phyloP scores from a whole-genome alignment of 352 stramenopile species.

The Blastocystis sp. region DNA sequence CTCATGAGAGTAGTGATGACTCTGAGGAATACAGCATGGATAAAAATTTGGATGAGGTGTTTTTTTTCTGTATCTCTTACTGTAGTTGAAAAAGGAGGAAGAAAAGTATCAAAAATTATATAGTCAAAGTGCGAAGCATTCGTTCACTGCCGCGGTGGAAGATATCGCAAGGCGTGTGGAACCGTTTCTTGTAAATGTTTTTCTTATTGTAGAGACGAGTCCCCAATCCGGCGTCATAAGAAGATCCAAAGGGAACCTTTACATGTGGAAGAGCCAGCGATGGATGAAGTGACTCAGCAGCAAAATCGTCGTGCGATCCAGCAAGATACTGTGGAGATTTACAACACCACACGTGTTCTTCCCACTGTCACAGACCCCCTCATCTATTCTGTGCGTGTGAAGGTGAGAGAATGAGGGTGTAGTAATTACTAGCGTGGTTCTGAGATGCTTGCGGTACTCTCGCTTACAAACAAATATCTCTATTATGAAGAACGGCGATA shows the following conservation, averaged over 20 bases:
- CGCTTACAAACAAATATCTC: conserved; percentile 41
- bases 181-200: background rate
- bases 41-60: conserved; percentile 16
- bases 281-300: background rate
- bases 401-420: background rate
- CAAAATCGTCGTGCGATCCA: background rate
- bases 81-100: background rate
- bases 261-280: background rate
- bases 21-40: background rate
- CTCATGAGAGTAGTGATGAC: background rate
- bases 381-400: conserved; percentile 37
- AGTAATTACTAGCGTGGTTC: background rate
- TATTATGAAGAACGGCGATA: conserved; percentile 12
- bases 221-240: background rate
- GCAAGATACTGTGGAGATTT: conserved; percentile 4
- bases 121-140: background rate
- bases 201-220: background rate
- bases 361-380: conserved; percentile 30
- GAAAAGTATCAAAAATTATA: background rate
- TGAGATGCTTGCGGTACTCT: conserved; percentile 24
- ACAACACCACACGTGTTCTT: background rate
- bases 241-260: background rate
- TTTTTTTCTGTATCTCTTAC: background rate
- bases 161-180: background rate
- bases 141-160: background rate